phyloP scores from a whole-genome alignment of 2,329 filamentous ascomycete species.

The Acarospora socialis region DNA sequence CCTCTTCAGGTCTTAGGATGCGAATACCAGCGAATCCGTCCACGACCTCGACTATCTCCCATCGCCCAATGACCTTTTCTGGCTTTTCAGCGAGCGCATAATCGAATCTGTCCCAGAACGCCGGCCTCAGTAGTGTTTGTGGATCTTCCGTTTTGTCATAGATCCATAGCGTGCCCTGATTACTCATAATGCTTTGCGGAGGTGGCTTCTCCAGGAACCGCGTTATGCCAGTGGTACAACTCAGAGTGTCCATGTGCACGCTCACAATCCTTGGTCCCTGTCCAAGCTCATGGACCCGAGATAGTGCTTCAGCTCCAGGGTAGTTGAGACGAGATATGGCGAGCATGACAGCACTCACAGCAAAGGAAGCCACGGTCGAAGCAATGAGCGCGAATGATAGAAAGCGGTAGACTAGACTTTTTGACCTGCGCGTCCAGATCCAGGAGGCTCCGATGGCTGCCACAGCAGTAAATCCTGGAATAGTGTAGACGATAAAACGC shows the following conservation, averaged over 20 bases:
- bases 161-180: constrained; percentile 27
- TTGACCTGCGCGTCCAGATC: constrained; percentile 51
- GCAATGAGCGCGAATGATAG: constrained; percentile 41
- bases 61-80: constrained; percentile 33
- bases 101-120: constrained; percentile 46
- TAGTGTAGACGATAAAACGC: constrained; percentile 80
- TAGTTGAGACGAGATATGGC: constrained; percentile 81
- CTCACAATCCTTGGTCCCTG: constrained; percentile 13
- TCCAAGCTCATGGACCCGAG: constrained; percentile 24
- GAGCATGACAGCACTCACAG: constrained; percentile 52
- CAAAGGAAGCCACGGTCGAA: constrained; percentile 47
- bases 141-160: constrained; percentile 49
- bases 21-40: constrained; percentile 36
- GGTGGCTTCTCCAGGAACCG: constrained; percentile 37
- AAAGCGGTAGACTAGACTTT: constrained; percentile 42
- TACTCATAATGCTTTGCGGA: constrained; percentile 11
- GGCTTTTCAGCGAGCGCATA: constrained; percentile 43
- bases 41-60: constrained; percentile 37
- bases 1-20: constrained; percentile 30
- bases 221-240: constrained; percentile 49
- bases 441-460: constrained; percentile 60
- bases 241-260: constrained; percentile 46
- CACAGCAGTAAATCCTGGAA: constrained; percentile 66
- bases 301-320: constrained; percentile 70
- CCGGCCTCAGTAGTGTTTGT: constrained; percentile 29